Evolutionary conservation across 2,329 filamentous ascomycete genomes (phyloP).

Genomic region (Colletotrichum camelliae): DNA sequence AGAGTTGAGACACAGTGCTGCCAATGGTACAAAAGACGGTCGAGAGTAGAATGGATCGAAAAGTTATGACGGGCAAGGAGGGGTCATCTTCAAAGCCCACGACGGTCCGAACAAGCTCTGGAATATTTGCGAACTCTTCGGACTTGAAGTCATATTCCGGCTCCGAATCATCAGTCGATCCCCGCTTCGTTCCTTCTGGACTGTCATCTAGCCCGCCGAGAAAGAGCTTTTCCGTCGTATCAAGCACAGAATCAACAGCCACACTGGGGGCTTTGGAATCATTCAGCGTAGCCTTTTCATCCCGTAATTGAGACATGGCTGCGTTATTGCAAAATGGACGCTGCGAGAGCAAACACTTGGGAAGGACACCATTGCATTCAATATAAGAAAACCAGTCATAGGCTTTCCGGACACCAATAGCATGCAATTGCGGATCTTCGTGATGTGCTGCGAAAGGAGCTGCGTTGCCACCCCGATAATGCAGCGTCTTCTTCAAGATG

Average conservation of each 20-base stretch:
- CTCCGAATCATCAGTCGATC: neutral
- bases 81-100: constrained; percentile 64
- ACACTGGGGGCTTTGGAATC: neutral
- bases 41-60: constrained; percentile 64
- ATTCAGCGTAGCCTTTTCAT: neutral
- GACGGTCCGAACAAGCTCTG: constrained; percentile 52
- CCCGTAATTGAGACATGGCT: neutral
- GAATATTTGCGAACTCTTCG: constrained; percentile 13
- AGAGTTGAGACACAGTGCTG: constrained; percentile 7
- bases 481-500: neutral
- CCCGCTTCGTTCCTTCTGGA: neutral
- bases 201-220: neutral
- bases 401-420: neutral
- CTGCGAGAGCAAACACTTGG: neutral
- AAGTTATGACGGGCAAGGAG: constrained; percentile 60
- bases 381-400: neutral
- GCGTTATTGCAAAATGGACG: neutral
- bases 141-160: constrained; percentile 17
- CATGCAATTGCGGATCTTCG: constrained; percentile 16
- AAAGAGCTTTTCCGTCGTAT: constrained; percentile 3
- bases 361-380: neutral
- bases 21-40: constrained; percentile 5
- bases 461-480: neutral
- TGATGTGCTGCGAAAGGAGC: constrained; percentile 2
- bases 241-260: neutral